Conservation (phyloP, 2,329 filamentous ascomycete species). For the Xylariaceae sp. region DNA sequence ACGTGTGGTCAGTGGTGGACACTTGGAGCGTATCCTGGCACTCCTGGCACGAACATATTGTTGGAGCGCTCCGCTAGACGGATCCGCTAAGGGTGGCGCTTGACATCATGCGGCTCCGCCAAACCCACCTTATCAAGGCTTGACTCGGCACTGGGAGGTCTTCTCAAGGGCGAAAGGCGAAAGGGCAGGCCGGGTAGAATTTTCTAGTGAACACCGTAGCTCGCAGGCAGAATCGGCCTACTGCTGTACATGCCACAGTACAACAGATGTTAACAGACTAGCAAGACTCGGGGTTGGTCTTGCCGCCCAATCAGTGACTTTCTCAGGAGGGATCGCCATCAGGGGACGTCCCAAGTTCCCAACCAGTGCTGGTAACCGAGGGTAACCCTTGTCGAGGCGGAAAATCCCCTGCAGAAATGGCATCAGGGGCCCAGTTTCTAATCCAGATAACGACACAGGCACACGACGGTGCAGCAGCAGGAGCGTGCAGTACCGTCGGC, state of each 20-base stretch:
- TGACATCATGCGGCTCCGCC: slow-evolving; percentile 21
- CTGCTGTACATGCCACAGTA: no score
- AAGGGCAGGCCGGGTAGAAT: slow-evolving; percentile 7
- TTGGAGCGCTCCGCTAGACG: slow-evolving; percentile 11
- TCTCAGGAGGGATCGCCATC: slow-evolving; percentile 5
- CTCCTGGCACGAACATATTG: not conserved
- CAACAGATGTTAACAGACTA: no score
- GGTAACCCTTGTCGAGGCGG: slow-evolving; percentile 2
- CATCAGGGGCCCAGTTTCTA: no score
- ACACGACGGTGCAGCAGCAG: no score
- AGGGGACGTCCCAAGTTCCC: not conserved
- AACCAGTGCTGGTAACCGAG: slow-evolving; percentile 5
- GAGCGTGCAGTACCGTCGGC: no score
- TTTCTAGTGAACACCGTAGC: slow-evolving; percentile 6
- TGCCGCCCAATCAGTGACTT: no score
- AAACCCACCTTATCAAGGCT: slow-evolving; percentile 7
- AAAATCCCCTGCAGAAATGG: slow-evolving; percentile 4
- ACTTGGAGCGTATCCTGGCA: not conserved
- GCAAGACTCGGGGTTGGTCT: slow-evolving; percentile 4
- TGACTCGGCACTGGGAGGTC: slow-evolving; percentile 15
- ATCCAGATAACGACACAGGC: no score
- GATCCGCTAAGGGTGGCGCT: slow-evolving; percentile 5
- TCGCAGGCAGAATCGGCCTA: slow-evolving; percentile 9
- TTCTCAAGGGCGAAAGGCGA: no score
- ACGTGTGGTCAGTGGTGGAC: no score